phyloP scores from a whole-genome alignment of 1,139 yeast species.

The Chernovozyma aurita region DNA sequence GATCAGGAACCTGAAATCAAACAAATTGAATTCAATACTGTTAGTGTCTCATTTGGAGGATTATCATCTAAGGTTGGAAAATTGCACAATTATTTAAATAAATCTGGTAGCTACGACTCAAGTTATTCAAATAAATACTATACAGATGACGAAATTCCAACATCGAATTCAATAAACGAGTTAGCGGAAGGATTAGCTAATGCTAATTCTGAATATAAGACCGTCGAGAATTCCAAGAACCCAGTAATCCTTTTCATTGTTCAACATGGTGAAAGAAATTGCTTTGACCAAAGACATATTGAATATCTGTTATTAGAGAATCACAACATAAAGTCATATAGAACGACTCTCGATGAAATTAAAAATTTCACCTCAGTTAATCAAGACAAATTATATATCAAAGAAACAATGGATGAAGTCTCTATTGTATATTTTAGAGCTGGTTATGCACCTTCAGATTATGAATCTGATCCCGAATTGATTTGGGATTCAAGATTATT shows the following conservation, averaged over 20 bases:
- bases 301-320: slow-evolving; percentile 64
- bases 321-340: slow-evolving; percentile 54
- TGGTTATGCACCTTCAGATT: slow-evolving; percentile 82
- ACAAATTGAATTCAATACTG: slow-evolving; percentile 94
- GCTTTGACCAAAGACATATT: slow-evolving; percentile 82
- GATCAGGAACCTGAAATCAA: slow-evolving; percentile 47
- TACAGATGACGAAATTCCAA: slow-evolving; percentile 51
- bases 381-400: slow-evolving; percentile 46
- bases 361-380: slow-evolving; percentile 34
- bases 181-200: slow-evolving; percentile 69
- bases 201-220: slow-evolving; percentile 56
- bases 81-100: slow-evolving; percentile 64
- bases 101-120: slow-evolving; percentile 47
- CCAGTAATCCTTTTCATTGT: slow-evolving; percentile 69
- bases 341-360: slow-evolving; percentile 67
- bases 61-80: slow-evolving; percentile 75
- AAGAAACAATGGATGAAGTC: slow-evolving; percentile 60
- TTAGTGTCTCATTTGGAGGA: slow-evolving; percentile 93
- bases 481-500: slow-evolving; percentile 76
- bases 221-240: slow-evolving; percentile 9
- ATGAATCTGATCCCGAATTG: slow-evolving; percentile 41
- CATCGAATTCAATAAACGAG: slow-evolving; percentile 56
- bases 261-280: slow-evolving; percentile 82
- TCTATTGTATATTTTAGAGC: slow-evolving; percentile 88
- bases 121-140: slow-evolving; percentile 36